Evolutionary conservation across 2,329 filamentous ascomycete species (phyloP).

Genomic region (Trichophyton rubrum): DNA sequence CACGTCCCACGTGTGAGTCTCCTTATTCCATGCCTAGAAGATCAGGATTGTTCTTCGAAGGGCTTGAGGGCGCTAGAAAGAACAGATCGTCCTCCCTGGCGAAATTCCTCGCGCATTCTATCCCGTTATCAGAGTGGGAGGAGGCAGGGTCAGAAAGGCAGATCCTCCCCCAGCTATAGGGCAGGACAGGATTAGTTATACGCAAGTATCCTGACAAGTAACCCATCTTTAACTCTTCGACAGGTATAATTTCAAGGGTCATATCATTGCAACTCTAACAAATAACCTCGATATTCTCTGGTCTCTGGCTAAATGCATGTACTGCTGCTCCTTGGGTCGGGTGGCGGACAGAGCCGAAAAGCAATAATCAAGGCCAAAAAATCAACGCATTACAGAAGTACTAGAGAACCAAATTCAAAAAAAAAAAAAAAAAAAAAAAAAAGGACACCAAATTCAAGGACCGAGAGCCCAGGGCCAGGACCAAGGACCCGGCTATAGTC

Average conservation of each 20-base stretch:
- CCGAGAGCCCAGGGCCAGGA: background rate
- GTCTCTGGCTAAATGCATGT: background rate
- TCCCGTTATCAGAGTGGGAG: background rate
- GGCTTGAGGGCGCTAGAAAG: background rate
- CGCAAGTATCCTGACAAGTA: background rate
- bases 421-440: too few species aligned
- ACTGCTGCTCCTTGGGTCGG: background rate
- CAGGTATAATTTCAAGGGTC: background rate
- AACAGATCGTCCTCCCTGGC: background rate
- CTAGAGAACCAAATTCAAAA: background rate
- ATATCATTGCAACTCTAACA: background rate
- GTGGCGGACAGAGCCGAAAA: background rate
- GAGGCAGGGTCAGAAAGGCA: background rate
- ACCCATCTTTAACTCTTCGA: background rate
- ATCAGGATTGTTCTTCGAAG: background rate
- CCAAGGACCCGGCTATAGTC: constrained; percentile 1
- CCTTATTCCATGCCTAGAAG: background rate
- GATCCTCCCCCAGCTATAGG: background rate
- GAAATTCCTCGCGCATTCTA: background rate
- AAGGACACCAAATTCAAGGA: background rate
- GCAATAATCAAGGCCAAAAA: background rate
- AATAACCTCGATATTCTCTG: background rate
- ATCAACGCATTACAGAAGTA: background rate
- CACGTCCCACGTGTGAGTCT: background rate
- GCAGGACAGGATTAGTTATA: background rate